Base-by-base conservation (phyloP, 352 stramenopile genomes). In the Phytophthora crassamura region DNA sequence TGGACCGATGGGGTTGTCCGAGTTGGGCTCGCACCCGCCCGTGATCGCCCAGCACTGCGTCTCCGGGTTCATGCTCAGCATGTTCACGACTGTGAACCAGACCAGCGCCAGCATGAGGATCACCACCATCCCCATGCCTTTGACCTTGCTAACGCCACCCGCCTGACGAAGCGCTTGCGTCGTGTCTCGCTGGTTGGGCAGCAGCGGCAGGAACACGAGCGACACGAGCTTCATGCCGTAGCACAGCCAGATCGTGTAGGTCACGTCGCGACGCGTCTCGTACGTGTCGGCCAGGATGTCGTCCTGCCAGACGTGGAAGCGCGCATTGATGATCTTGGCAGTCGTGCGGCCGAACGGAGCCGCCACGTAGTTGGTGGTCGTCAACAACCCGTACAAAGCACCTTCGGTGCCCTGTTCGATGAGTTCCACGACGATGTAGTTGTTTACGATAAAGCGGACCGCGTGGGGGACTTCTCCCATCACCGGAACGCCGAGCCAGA, bases 21-120 rank as follows among this genome's bases (percentile, higher is more conserved):
- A 56, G 20, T 38, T 42, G 25, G 71, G 72, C 22, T 69, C 74
- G 30, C 78, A 89, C 4, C 83, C 85, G 35, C 85, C 85, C 0
- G 76, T 85, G 61, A 94, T 81, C 14, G 69, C 66, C 74, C 78
- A 87, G 74, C 85, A 93, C 56, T 82, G 67, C 30, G 80, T 93
- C n/a, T 40, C 57, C 5, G 72, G 61, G 50, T 79, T 72, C 68
- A 91, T 89, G 40, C 72, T 84, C 41, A 93, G 32, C 14, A 88
- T 40, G 48, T 86, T 84, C 32, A 82, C 74, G 20, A 71, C 59
- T 36, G 70, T 82, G 22, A 77, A 68, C 76, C 78, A 87, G n/a
- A 61, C 34, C 14, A 84, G 42, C 4, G 75, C 76, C 10, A 76
- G 11, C 30, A 70, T 40, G n/a, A 87, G 46, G 39, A 82, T 68